Percentiles rank a stretch among this genome's conserved stretches.
Conservation (phyloP, 768 basidiomycete genomes). For the Psilocybe tampanensis region DNA sequence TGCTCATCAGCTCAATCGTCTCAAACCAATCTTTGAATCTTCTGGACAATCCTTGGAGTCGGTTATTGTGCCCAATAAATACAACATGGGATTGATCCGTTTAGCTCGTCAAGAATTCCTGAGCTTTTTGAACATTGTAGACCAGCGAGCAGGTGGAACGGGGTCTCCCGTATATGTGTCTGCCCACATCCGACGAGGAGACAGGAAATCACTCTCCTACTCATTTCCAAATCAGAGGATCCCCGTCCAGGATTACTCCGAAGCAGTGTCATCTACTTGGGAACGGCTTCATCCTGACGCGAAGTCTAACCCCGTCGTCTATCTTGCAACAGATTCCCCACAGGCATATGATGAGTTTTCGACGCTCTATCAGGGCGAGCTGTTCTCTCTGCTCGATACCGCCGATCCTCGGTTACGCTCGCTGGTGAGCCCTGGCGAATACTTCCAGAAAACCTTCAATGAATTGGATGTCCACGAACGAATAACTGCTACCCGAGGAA, state of each 20-base stretch:
- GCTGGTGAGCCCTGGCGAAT: slow-evolving; percentile 54
- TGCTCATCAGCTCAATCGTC: slow-evolving; percentile 53
- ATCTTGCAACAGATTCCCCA: slow-evolving; percentile 65
- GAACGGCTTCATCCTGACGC: slow-evolving; percentile 28
- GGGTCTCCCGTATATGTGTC: slow-evolving; percentile 41
- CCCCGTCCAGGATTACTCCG: slow-evolving; percentile 49
- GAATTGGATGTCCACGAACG: slow-evolving; percentile 40
- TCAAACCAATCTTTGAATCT: slow-evolving; percentile 54
- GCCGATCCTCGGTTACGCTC: slow-evolving; percentile 41
- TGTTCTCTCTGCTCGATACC: slow-evolving; percentile 51
- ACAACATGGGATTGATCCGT: slow-evolving; percentile 48
- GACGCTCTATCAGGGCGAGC: slow-evolving; percentile 36
- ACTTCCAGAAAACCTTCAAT: slow-evolving; percentile 56
- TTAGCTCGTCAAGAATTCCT: slow-evolving; percentile 49
- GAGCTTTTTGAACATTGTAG: slow-evolving; percentile 19
- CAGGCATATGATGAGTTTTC: slow-evolving; percentile 43
- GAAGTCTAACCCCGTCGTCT: slow-evolving; percentile 38
- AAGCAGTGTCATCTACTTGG: slow-evolving; percentile 46
- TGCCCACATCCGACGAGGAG: slow-evolving; percentile 68
- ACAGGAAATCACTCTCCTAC: slow-evolving; percentile 49
- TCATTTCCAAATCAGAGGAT: slow-evolving; percentile 46
- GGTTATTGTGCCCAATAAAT: slow-evolving; percentile 55
- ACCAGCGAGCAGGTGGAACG: not conserved
- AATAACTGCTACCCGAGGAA: slow-evolving; percentile 56
- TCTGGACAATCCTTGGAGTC: slow-evolving; percentile 48